phyloP scores from a whole-genome alignment of 768 basidiomycete genomes.

The Myochromella boudieri region DNA sequence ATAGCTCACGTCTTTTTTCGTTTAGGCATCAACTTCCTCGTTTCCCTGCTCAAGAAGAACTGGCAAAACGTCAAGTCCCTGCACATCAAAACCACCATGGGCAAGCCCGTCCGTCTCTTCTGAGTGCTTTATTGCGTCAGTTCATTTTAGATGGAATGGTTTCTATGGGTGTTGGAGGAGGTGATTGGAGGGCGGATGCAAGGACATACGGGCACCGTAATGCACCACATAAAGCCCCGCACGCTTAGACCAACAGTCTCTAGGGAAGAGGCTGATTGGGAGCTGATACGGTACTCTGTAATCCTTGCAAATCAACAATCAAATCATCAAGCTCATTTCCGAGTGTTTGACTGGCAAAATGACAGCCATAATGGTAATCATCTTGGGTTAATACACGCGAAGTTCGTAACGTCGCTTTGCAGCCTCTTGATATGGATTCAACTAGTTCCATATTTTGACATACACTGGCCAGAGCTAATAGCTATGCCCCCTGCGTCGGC shows the following conservation, averaged over 20 bases:
- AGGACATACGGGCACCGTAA: slow-evolving; percentile 42
- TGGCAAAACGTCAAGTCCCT: slow-evolving; percentile 99
- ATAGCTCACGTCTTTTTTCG: slow-evolving; percentile 6
- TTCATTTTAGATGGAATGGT: slow-evolving; percentile 5
- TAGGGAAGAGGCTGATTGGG: slow-evolving; percentile 81
- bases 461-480: too few relatives aligned
- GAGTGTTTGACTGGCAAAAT: too few relatives aligned
- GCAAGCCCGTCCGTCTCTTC: slow-evolving; percentile 95
- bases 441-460: too few relatives aligned
- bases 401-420: too few relatives aligned
- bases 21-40: slow-evolving; percentile 97
- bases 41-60: slow-evolving; percentile 99
- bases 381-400: too few relatives aligned
- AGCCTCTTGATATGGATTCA: too few relatives aligned
- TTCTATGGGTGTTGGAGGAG: slow-evolving; percentile 17
- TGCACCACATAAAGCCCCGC: slow-evolving; percentile 97
- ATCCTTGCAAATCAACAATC: too few relatives aligned
- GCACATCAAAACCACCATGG: slow-evolving; percentile 99
- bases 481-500: too few relatives aligned
- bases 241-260: slow-evolving; percentile 96
- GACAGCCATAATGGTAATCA: too few relatives aligned
- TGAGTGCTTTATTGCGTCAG: slow-evolving; percentile 43
- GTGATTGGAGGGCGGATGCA: slow-evolving; percentile 21
- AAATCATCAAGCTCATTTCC: too few relatives aligned
- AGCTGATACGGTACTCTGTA: slow-evolving; percentile 61